Evolutionary conservation across 1,139 yeast species (phyloP), one percentile per base, ranked within the genome.

Genomic region (Hyphopichia fennica): DNA sequence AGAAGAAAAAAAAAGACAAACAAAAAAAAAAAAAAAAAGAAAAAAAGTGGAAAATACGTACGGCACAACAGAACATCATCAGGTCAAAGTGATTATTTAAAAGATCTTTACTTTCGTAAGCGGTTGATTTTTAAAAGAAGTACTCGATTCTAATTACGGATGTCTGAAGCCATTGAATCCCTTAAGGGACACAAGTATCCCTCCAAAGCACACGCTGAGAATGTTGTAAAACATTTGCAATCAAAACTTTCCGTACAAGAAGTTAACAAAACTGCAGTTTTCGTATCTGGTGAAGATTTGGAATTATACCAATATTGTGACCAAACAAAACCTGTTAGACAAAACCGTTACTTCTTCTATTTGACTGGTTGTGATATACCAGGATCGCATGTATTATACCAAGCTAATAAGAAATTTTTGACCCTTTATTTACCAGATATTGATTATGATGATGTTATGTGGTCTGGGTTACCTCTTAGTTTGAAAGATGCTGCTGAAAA

Each of bases 371-470:
- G 86, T 42, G 82, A 86, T 49, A 75, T 87, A 38, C 90, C 95
- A 0, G 95, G 93, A 1, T 75, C 86, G 31, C 87, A 81, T 51
- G 77, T 89, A 1, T 64, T 86, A 22, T 93, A 79, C 57, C 69
- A 81, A 37, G 60, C 83, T 22, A 55, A 55, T 3, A 51, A 63
- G 16, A 89, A 85, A 42, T 71, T 77, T 42, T 72, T 89, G 50
- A 80, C 82, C 0, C 68, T 91, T 37, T 91, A 86, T 57, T 71
- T 93, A 41, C 97, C 98, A 2, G 78, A 86, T 44, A 73, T 91
- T 38, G 96, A 90, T 58, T 67, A 78, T 40, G 98, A 93, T 37
- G 96, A 88, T 58, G 87, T 93, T 38, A 87, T 93, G 91, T 93
- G 99, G 98, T 84, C 95, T 44, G 99, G 99, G 0, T 60, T 85